These are phyloP conservation scores for Colletotrichum costaricense DNA, from an alignment of 2,329 filamentous ascomycete genomes.

Conservation along the genomic window DNA sequence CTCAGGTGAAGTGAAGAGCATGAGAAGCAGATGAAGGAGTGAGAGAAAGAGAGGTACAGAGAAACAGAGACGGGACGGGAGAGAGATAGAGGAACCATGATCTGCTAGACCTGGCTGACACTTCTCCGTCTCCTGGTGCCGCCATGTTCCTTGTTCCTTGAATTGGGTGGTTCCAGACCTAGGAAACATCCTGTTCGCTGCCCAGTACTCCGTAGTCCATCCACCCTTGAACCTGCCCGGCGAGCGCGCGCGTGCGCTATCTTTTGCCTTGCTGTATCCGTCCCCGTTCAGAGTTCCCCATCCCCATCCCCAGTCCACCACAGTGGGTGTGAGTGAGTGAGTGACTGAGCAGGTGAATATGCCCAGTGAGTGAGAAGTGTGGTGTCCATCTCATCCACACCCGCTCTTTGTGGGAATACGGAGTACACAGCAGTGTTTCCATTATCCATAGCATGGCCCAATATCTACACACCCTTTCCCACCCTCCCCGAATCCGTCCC, in stretches of 20 bases:
- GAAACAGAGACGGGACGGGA: too few species aligned
- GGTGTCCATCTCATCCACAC: slow-evolving; percentile 6
- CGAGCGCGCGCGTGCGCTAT: not conserved
- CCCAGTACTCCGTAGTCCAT: not conserved
- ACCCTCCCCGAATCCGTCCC: not conserved
- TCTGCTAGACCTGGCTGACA: not conserved
- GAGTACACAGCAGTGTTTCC: not conserved
- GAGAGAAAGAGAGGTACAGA: not conserved
- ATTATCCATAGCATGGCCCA: not conserved
- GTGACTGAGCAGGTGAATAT: not conserved
- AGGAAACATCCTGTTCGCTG: not conserved
- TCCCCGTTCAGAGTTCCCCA: not conserved
- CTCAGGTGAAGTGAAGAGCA: not conserved
- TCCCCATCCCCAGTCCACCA: not conserved
- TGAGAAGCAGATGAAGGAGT: not conserved
- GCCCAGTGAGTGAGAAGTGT: not conserved
- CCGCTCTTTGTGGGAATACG: not conserved
- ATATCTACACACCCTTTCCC: slow-evolving; percentile 2
- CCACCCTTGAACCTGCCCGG: not conserved
- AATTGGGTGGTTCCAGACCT: slow-evolving; percentile 1
- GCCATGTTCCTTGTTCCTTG: not conserved
- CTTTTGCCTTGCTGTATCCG: slow-evolving; percentile 1
- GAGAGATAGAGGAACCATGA: not conserved
- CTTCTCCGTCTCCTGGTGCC: not conserved
- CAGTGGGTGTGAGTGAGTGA: not conserved